A percentile compares a stretch with the other conserved stretches of the same genome.
phyloP scores from a whole-genome alignment of 257 asterid genomes.

The Jacaranda copaia region DNA sequence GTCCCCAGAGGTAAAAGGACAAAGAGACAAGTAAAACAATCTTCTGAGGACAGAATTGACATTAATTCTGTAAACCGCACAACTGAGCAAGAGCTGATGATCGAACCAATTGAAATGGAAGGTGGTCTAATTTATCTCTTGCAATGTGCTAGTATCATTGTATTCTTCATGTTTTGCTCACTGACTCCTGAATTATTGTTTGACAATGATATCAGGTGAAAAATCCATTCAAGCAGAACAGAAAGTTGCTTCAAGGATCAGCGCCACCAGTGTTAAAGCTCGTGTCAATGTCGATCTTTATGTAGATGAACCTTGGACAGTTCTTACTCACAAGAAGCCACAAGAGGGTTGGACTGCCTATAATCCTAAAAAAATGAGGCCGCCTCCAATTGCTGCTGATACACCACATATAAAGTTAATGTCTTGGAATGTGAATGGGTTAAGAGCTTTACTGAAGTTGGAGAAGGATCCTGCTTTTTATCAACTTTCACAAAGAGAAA shows the following conservation, averaged over 20 bases:
- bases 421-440: conserved; percentile 98
- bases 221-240: conserved; percentile 49
- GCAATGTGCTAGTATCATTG: conserved; percentile 2
- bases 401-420: conserved; percentile 70
- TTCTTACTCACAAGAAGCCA: conserved; percentile 92
- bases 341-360: conserved; percentile 85
- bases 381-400: conserved; percentile 62
- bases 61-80: conserved; percentile 28
- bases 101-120: conserved; percentile 48
- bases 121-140: conserved; percentile 49
- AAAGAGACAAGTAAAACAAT: conserved; percentile 48
- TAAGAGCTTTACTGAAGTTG: conserved; percentile 83
- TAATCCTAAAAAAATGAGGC: conserved; percentile 92
- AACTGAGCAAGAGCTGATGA: conserved; percentile 50
- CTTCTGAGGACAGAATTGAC: conserved; percentile 36
- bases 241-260: conserved; percentile 48
- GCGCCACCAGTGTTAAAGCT: conserved; percentile 42
- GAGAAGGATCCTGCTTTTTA: conserved; percentile 64
- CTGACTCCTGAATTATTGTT: conserved; percentile 21
- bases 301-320: conserved; percentile 83
- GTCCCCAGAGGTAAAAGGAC: conserved; percentile 47
- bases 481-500: conserved; percentile 84
- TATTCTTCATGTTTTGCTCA: conserved; percentile 9
- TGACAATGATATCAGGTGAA: conserved; percentile 46
- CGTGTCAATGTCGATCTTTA: conserved; percentile 42